Evolutionary conservation across 2,329 filamentous ascomycete species (phyloP), one percentile per base, ranked within the genome.

Genomic region (Arthrobotrys musiformis): DNA sequence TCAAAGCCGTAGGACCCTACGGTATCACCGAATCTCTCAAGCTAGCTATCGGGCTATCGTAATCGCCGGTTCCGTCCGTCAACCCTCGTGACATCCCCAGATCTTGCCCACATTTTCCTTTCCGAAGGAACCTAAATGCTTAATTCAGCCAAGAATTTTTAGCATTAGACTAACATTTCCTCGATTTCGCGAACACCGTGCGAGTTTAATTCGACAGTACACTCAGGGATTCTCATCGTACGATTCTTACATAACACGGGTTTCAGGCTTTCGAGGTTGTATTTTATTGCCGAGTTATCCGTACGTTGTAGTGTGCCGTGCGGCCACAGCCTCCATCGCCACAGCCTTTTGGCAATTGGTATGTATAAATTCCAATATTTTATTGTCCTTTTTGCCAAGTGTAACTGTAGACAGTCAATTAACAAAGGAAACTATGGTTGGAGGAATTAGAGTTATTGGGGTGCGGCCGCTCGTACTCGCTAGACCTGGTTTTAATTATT

Each of bases 251-350:
- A 64, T 33, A 64, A 35, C 7, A 40, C 15, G 26, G 37, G 40
- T 33, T 46, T 63, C 40, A 35, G 26, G 11, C 28, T 22, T 13
- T 37, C 22, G 24, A 28, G 33, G 28, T 35, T 50, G 19, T 8
- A 40, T 52, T 30, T 33, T 7, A 1, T 67, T 64, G 62, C 62
- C 62, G 62, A 67, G 48, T 67, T 67, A 67, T 67, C 62, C 62
- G 62, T 56, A n/a, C n/a, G n/a, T n/a, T n/a, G n/a, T n/a, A n/a
- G n/a, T n/a, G n/a, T n/a, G n/a, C n/a, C 24, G 2, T 54, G 26
- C 61, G 9, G 46, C 13, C 17, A 1, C 13, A 15, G 11, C n/a
- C 22, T 35, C 42, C 9, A 19, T 26, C 13, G 17, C 56, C 11
- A 15, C 11, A 11, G n/a, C n/a, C n/a, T n/a, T n/a, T n/a, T n/a